Evolutionary conservation across 23 red algal genomes (phyloP).

Genomic region (Cyanidioschyzon merolae): DNA sequence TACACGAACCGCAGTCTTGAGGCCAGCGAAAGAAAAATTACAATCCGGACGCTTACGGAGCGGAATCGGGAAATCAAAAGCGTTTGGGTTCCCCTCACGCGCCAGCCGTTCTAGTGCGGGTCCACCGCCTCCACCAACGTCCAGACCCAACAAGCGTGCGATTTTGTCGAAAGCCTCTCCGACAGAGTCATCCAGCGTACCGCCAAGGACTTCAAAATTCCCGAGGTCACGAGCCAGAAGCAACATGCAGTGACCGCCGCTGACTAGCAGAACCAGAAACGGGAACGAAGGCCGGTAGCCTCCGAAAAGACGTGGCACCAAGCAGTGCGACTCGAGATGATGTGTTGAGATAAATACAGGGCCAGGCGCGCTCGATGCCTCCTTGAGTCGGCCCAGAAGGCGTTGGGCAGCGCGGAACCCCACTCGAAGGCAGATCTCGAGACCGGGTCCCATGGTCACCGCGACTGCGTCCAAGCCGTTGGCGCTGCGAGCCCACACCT

Average conservation of each 20-base stretch:
- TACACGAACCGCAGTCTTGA: constrained; percentile 73
- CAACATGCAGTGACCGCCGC: constrained; percentile 92
- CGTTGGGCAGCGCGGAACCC: constrained; percentile 55
- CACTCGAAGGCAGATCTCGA: constrained; percentile 87
- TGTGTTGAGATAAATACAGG: constrained; percentile 72
- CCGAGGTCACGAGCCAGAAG: constrained; percentile 53
- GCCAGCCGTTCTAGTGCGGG: constrained; percentile 75
- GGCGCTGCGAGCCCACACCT: background rate
- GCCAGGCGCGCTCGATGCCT: background rate
- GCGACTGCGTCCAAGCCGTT: constrained; percentile 51
- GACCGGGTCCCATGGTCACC: constrained; percentile 87
- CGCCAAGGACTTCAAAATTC: constrained; percentile 69
- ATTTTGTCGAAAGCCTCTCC: constrained; percentile 97
- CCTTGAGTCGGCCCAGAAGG: constrained; percentile 13
- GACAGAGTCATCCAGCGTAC: constrained; percentile 85
- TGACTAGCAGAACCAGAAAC: constrained; percentile 71
- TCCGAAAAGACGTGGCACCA: constrained; percentile 39
- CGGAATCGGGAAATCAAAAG: constrained; percentile 69
- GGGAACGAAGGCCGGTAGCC: constrained; percentile 28
- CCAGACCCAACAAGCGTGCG: constrained; percentile 60
- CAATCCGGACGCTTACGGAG: constrained; percentile 54
- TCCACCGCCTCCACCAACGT: constrained; percentile 59
- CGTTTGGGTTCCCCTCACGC: constrained; percentile 36
- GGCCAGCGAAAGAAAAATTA: constrained; percentile 93
- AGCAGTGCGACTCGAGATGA: constrained; percentile 88